A percentile compares a stretch with the other conserved stretches of the same genome.
Conservation (phyloP, 140 eudicot genomes). For the Anethum foeniculum region DNA sequence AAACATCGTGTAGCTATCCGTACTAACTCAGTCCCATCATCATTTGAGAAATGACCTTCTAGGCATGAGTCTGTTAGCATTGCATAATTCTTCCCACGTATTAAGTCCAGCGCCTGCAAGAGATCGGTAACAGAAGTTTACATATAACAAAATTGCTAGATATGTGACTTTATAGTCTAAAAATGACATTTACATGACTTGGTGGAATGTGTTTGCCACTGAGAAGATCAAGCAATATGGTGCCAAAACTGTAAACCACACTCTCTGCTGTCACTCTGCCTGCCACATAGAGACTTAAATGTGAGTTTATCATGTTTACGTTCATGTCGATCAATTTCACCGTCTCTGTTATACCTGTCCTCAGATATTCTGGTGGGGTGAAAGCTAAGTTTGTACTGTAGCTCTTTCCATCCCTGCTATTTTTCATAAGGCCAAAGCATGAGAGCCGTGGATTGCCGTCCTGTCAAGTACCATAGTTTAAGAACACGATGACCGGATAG, state of each 20-base stretch:
- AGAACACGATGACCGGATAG: not conserved
- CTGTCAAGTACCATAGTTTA: slow-evolving; percentile 26
- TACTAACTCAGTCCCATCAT: slow-evolving; percentile 58
- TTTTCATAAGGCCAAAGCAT: slow-evolving; percentile 69
- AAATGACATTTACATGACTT: slow-evolving; percentile 43
- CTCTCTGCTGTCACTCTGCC: slow-evolving; percentile 65
- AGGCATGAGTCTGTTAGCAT: slow-evolving; percentile 66
- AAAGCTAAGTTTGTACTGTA: slow-evolving; percentile 72
- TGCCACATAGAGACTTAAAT: slow-evolving; percentile 23
- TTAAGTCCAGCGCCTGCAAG: slow-evolving; percentile 60
- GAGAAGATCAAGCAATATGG: slow-evolving; percentile 66
- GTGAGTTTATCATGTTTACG: slow-evolving; percentile 1
- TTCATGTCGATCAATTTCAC: not conserved
- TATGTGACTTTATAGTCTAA: not conserved
- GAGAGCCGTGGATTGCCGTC: slow-evolving; percentile 73
- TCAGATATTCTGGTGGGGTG: slow-evolving; percentile 73
- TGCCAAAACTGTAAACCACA: slow-evolving; percentile 66
- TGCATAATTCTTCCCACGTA: slow-evolving; percentile 51
- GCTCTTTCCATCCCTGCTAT: slow-evolving; percentile 71
- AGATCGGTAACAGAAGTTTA: not conserved
- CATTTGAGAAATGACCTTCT: slow-evolving; percentile 63
- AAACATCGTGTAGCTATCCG: slow-evolving; percentile 59
- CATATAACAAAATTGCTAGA: not conserved
- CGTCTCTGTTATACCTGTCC: slow-evolving; percentile 39
- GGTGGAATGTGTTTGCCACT: slow-evolving; percentile 80